These are phyloP conservation scores for Sicyos edulis DNA, from an alignment of 306 rosid species.

Conservation along the genomic window DNA sequence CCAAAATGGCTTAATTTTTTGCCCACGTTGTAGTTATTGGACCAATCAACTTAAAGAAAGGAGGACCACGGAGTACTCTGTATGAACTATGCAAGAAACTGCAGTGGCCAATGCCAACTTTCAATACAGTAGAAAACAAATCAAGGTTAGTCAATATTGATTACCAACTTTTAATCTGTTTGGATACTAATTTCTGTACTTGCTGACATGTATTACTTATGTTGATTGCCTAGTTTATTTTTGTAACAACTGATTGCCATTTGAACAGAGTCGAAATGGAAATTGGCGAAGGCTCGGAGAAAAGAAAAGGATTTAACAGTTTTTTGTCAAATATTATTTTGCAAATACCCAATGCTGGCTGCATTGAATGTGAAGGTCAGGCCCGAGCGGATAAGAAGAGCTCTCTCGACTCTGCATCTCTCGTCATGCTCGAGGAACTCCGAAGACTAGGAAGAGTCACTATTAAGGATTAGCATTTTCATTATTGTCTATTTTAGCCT, in stretches of 20 bases:
- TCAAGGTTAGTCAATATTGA: constrained; percentile 46
- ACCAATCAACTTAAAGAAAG: constrained; percentile 62
- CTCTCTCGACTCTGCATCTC: constrained; percentile 67
- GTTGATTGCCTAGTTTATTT: neutral
- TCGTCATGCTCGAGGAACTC: constrained; percentile 62
- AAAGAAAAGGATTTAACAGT: constrained; percentile 44
- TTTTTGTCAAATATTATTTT: constrained; percentile 49
- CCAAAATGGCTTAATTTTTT: neutral
- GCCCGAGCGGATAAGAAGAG: constrained; percentile 76
- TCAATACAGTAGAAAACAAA: constrained; percentile 44
- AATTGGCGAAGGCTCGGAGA: constrained; percentile 43
- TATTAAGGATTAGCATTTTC: constrained; percentile 28
- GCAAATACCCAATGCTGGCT: constrained; percentile 59
- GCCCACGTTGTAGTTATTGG: constrained; percentile 34
- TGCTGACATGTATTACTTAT: neutral
- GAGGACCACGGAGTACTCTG: constrained; percentile 73
- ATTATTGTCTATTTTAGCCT: neutral
- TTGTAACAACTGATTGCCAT: neutral
- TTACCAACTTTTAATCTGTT: neutral
- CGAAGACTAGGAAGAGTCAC: constrained; percentile 42
- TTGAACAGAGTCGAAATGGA: constrained; percentile 35
- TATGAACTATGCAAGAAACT: constrained; percentile 55
- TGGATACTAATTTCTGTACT: neutral
- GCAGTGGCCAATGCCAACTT: constrained; percentile 76
- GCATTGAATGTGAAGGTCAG: constrained; percentile 59